Conservation (phyloP, 192 early-diverging fungal species). For the Entophlyctis helioformis region DNA sequence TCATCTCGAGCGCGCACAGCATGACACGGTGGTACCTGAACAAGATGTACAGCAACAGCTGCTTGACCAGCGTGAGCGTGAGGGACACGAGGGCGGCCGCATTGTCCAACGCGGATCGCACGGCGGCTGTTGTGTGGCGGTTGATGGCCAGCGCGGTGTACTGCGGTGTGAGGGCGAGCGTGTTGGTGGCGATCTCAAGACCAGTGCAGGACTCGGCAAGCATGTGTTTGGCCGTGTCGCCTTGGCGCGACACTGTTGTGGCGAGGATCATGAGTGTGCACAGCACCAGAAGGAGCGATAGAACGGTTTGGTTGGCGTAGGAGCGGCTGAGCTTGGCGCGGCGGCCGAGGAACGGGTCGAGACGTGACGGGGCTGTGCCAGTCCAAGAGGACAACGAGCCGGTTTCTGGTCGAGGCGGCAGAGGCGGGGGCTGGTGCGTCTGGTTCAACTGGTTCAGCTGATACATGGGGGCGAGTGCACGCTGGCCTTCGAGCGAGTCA, state of each 20-base stretch:
- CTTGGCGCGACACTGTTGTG: background rate
- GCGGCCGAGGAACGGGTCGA: conserved; percentile 4
- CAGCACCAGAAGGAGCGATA: conserved; percentile 4
- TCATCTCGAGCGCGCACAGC: conserved; percentile 7
- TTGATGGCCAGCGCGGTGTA: conserved; percentile 11
- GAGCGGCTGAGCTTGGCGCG: conserved; percentile 10
- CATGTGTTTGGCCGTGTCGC: conserved; percentile 1
- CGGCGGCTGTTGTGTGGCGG: background rate
- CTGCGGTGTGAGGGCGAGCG: conserved; percentile 9
- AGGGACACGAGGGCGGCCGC: conserved; percentile 2
- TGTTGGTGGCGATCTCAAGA: conserved; percentile 7
- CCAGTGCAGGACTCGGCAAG: conserved; percentile 5
- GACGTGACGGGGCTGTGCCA: too few relatives aligned
- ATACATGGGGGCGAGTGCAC: too few relatives aligned
- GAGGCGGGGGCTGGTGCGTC: too few relatives aligned
- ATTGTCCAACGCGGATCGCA: conserved; percentile 1
- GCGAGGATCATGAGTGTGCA: conserved; percentile 2
- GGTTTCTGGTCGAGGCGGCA: too few relatives aligned
- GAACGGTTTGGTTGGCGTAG: conserved; percentile 7
- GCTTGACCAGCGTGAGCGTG: conserved; percentile 4
- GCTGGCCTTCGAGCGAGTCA: too few relatives aligned
- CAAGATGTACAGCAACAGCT: conserved; percentile 5
- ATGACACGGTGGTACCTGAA: conserved; percentile 5
- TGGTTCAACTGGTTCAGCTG: too few relatives aligned
- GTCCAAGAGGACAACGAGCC: too few relatives aligned